These are phyloP conservation scores for Anthoceros angustus DNA, from an alignment of 225 moss, liverwort and hornwort genomes.

Conservation along the genomic window DNA sequence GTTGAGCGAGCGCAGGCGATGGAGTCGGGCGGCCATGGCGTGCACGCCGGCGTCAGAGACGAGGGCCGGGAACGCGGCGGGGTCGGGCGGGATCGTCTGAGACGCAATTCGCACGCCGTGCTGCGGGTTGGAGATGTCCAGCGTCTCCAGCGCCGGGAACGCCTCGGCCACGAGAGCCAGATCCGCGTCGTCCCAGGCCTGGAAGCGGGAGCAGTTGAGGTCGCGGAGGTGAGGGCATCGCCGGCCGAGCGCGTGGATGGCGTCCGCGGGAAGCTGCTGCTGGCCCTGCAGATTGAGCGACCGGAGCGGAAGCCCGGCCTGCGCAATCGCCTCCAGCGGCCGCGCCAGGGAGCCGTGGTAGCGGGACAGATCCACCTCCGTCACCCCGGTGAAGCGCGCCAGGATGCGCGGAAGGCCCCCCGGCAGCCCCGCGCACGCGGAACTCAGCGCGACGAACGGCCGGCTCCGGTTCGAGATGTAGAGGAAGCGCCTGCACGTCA, in stretches of 20 bases:
- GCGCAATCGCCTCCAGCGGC: slow-evolving; percentile 6
- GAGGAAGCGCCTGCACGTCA: slow-evolving; percentile 12
- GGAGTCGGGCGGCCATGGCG: slow-evolving; percentile 8
- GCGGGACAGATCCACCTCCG: slow-evolving; percentile 7
- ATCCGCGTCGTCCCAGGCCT: slow-evolving; percentile 11
- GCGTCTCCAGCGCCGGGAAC: slow-evolving; percentile 7
- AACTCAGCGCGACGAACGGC: background rate
- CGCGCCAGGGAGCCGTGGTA: slow-evolving; percentile 12
- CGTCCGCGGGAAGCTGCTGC: slow-evolving; percentile 9
- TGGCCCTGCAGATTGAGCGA: slow-evolving; percentile 13
- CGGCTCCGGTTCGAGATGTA: slow-evolving; percentile 11
- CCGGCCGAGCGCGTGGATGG: slow-evolving; percentile 10
- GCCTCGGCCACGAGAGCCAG: slow-evolving; percentile 8
- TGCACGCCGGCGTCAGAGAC: slow-evolving; percentile 10
- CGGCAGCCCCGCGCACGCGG: slow-evolving; percentile 5
- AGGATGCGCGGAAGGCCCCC: slow-evolving; percentile 9
- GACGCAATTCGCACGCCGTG: too few relatives aligned
- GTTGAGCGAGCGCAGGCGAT: slow-evolving; percentile 9
- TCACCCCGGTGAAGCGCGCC: slow-evolving; percentile 9
- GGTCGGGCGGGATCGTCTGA: too few relatives aligned
- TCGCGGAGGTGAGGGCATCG: slow-evolving; percentile 2
- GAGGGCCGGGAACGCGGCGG: background rate
- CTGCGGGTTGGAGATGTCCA: slow-evolving; percentile 13
- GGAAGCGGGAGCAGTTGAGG: slow-evolving; percentile 12
- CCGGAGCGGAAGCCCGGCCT: slow-evolving; percentile 9